Evolutionary conservation across 2,329 filamentous ascomycete genomes (phyloP).

Genomic region (Paramyrothecium roridum): DNA sequence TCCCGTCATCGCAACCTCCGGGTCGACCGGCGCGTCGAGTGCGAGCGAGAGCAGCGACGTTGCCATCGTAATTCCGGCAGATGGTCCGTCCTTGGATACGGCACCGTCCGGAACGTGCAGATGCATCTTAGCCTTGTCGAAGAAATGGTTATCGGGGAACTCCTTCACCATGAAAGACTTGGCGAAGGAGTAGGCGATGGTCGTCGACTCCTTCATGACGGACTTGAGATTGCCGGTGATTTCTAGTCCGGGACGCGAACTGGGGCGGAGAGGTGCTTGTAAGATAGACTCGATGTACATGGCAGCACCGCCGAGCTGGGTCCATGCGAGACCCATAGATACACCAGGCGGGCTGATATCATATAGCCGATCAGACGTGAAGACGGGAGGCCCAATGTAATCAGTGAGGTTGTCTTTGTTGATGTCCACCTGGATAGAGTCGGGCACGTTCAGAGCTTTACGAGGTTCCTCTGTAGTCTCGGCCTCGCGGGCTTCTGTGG

Average conservation of each 20-base stretch:
- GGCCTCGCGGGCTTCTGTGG: slow-evolving; percentile 28
- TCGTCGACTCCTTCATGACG: slow-evolving; percentile 97
- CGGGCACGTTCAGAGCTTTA: slow-evolving; percentile 77
- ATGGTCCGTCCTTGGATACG: slow-evolving; percentile 90
- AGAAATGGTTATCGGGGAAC: slow-evolving; percentile 90
- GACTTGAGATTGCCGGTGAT: slow-evolving; percentile 92
- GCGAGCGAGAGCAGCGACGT: slow-evolving; percentile 85
- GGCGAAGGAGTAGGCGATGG: slow-evolving; percentile 93
- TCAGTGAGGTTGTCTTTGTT: slow-evolving; percentile 89
- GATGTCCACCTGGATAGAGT: slow-evolving; percentile 81
- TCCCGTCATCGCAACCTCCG: slow-evolving; percentile 94
- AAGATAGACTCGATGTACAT: slow-evolving; percentile 97
- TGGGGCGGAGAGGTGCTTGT: slow-evolving; percentile 72
- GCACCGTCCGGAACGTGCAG: slow-evolving; percentile 96
- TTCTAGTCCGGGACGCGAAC: slow-evolving; percentile 75
- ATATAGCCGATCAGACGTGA: slow-evolving; percentile 93
- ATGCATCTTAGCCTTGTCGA: slow-evolving; percentile 92
- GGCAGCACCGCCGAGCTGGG: slow-evolving; percentile 91
- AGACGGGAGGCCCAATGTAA: slow-evolving; percentile 93
- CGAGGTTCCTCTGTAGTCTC: slow-evolving; percentile 64
- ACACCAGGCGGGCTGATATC: slow-evolving; percentile 91
- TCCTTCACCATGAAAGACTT: slow-evolving; percentile 83
- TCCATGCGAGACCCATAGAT: slow-evolving; percentile 98
- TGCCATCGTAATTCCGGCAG: slow-evolving; percentile 97
- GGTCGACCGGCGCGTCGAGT: slow-evolving; percentile 72